A percentile compares a stretch with the other conserved stretches of the same genome.
phyloP scores from a whole-genome alignment of 176 grass and related monocot genomes.

The Hyparrhenia diplandra region DNA sequence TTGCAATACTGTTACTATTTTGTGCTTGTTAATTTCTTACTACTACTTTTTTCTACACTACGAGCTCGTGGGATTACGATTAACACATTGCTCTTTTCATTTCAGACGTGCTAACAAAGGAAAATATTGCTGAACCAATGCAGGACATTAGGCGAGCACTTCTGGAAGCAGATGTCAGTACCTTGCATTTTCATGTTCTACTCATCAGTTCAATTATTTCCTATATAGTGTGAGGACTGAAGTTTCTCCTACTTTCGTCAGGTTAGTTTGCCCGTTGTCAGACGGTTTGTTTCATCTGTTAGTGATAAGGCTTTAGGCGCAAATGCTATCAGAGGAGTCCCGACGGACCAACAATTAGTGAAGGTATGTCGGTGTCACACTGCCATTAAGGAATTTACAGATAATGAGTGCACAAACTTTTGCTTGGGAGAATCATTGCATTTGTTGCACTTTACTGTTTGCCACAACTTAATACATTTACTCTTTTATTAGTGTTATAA shows the following conservation, averaged over 20 bases:
- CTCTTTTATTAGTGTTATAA: not conserved
- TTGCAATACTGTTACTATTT: not conserved
- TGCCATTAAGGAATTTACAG: not conserved
- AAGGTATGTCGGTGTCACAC: constrained; percentile 49
- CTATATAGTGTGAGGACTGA: not conserved
- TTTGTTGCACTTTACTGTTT: not conserved
- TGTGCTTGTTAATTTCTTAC: not conserved
- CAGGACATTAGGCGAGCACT: constrained; percentile 94
- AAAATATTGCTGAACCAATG: constrained; percentile 93
- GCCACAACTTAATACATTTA: not conserved
- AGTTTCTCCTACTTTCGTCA: not conserved
- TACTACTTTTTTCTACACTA: not conserved
- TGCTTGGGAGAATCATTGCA: not conserved
- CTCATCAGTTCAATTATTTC: not conserved
- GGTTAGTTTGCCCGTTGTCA: constrained; percentile 88
- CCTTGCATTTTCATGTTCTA: not conserved
- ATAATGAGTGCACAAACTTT: not conserved
- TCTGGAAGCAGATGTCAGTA: constrained; percentile 82
- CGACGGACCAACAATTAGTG: constrained; percentile 88
- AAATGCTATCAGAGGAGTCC: constrained; percentile 73
- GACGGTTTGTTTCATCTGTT: constrained; percentile 81
- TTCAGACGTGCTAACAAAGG: constrained; percentile 83
- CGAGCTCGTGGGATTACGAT: not conserved
- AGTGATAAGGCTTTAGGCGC: constrained; percentile 77
- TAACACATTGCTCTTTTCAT: not conserved